A percentile compares a stretch with the other conserved stretches of the same genome.
phyloP scores from a whole-genome alignment of 2,329 filamentous ascomycete genomes.

The Fusarium sp. region DNA sequence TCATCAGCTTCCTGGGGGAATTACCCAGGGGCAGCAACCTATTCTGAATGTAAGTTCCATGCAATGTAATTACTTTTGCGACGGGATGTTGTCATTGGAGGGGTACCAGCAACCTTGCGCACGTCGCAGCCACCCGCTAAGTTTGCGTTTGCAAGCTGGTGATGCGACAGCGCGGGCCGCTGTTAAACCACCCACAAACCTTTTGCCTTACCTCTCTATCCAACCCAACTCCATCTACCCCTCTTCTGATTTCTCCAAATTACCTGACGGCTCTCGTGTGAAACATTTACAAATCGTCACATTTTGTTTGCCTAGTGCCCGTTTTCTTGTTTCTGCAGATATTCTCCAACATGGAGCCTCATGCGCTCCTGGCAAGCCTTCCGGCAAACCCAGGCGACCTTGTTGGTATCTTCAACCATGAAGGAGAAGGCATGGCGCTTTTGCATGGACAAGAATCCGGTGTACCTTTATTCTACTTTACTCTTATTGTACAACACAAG shows the following conservation, averaged over 20 bases:
- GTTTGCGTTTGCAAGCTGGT: constrained; percentile 28
- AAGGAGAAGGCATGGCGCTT: constrained; percentile 39
- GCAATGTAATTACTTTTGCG: constrained; percentile 13
- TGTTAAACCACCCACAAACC: constrained; percentile 29
- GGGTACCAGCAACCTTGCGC: constrained; percentile 16
- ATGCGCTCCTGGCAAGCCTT: constrained; percentile 10
- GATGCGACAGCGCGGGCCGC: constrained; percentile 23
- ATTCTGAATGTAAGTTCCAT: constrained; percentile 63
- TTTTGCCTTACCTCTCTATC: neutral
- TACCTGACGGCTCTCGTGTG: neutral
- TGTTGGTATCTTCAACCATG: constrained; percentile 37
- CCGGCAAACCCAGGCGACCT: constrained; percentile 33
- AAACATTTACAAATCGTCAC: neutral
- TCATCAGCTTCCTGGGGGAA: constrained; percentile 54
- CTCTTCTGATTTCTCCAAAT: constrained; percentile 1
- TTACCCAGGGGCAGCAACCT: constrained; percentile 58
- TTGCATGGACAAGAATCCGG: constrained; percentile 32
- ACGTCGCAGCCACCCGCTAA: constrained; percentile 21
- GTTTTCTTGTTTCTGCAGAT: constrained; percentile 8
- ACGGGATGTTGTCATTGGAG: constrained; percentile 5
- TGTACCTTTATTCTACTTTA: constrained; percentile 40
- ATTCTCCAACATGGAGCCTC: constrained; percentile 18
- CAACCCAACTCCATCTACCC: neutral
- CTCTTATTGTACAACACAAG: constrained; percentile 42
- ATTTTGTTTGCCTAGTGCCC: neutral